phyloP scores from a whole-genome alignment of 2,329 filamentous ascomycete genomes.

The Apiospora kogelbergensis region DNA sequence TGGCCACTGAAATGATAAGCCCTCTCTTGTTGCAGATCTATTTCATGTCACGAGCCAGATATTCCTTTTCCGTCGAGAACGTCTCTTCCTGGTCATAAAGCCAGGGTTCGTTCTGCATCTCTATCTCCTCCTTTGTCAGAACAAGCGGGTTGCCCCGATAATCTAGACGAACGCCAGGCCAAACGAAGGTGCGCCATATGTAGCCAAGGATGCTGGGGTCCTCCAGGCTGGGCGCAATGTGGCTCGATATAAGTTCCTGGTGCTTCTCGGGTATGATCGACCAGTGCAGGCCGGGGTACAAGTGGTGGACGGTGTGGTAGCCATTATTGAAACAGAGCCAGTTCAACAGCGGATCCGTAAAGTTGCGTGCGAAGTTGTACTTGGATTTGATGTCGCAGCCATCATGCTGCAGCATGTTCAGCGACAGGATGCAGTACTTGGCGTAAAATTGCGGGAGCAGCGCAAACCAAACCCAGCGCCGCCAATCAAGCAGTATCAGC shows the following conservation, averaged over 20 bases:
- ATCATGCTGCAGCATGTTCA: conserved; percentile 16
- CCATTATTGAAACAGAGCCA: conserved; percentile 17
- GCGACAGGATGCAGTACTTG: conserved; percentile 14
- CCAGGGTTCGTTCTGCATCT: conserved; percentile 18
- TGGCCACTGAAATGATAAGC: not conserved
- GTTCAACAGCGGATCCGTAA: conserved; percentile 16
- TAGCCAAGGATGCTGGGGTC: conserved; percentile 16
- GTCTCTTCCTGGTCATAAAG: conserved; percentile 15
- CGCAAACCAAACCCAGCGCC: conserved; percentile 17
- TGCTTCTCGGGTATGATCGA: conserved; percentile 16
- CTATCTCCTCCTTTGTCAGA: conserved; percentile 14
- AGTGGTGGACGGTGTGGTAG: conserved; percentile 16
- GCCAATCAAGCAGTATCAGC: conserved; percentile 16
- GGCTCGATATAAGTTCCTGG: conserved; percentile 14
- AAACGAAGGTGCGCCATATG: conserved; percentile 16
- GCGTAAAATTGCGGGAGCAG: conserved; percentile 17
- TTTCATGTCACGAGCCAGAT: conserved; percentile 14
- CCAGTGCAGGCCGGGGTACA: conserved; percentile 17
- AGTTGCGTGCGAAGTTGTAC: conserved; percentile 18
- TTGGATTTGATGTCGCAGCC: conserved; percentile 14
- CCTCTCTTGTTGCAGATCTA: not conserved
- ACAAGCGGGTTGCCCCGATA: conserved; percentile 15
- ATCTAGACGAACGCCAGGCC: conserved; percentile 15
- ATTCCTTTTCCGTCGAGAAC: conserved; percentile 14
- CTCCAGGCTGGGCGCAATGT: conserved; percentile 16